A percentile compares a stretch with the other conserved stretches of the same genome.
Evolutionary conservation across 805 yeast genomes (phyloP).

Genomic region (Candida incommunis): DNA sequence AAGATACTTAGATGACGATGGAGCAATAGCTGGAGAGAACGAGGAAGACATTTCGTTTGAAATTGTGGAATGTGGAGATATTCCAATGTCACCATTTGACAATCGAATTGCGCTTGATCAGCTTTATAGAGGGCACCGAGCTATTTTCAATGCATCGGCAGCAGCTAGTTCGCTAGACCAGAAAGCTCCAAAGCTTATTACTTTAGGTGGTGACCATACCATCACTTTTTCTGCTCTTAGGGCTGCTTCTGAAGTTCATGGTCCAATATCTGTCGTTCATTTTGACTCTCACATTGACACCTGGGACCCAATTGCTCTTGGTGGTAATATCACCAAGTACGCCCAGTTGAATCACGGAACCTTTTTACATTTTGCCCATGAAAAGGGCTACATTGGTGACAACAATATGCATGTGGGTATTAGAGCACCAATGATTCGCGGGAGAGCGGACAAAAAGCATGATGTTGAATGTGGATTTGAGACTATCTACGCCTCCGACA

Average conservation of each 20-base stretch:
- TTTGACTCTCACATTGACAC: slow-evolving; percentile 62
- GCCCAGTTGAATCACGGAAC: slow-evolving; percentile 55
- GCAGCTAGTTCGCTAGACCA: no score
- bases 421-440: slow-evolving; percentile 43
- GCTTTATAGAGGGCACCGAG: slow-evolving; percentile 36
- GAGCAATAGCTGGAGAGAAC: slow-evolving; percentile 29
- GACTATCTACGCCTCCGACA: slow-evolving; percentile 52
- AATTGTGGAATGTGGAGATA: slow-evolving; percentile 48
- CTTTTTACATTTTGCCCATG: slow-evolving; percentile 55
- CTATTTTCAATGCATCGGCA: slow-evolving; percentile 20
- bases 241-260: slow-evolving; percentile 41
- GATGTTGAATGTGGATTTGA: slow-evolving; percentile 50
- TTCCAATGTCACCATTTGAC: slow-evolving; percentile 53
- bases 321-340: slow-evolving; percentile 48
- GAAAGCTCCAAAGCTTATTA: slow-evolving; percentile 47
- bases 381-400: slow-evolving; percentile 41
- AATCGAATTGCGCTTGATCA: slow-evolving; percentile 45
- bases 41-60: slow-evolving; percentile 13
- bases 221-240: slow-evolving; percentile 54
- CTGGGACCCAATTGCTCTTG: slow-evolving; percentile 49
- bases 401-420: slow-evolving; percentile 47
- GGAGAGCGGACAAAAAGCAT: slow-evolving; percentile 36
- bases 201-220: slow-evolving; percentile 71
- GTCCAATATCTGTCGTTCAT: slow-evolving; percentile 49
- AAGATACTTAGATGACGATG: slow-evolving; percentile 35